Percentiles rank a stretch among this genome's conserved stretches.
Evolutionary conservation across 345 rosid species (phyloP).

Genomic region (Erucastrum elatum): DNA sequence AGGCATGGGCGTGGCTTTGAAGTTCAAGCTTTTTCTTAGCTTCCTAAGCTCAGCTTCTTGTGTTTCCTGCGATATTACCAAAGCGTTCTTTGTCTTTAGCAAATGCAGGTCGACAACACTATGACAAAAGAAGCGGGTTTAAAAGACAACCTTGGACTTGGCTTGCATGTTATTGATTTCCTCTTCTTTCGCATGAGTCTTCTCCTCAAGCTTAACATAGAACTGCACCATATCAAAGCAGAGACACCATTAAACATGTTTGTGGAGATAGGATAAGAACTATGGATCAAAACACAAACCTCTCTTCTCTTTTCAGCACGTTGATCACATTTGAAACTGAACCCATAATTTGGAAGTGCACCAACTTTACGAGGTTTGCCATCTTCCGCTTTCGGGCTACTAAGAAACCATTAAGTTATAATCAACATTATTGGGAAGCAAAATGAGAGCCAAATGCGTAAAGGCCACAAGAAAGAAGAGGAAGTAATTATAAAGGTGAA

Average conservation of each 20-base stretch:
- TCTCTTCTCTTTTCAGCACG: slow-evolving; percentile 98
- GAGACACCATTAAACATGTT: background rate
- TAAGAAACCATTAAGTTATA: slow-evolving; percentile 44
- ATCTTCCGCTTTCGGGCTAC: slow-evolving; percentile 70
- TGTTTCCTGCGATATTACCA: slow-evolving; percentile 60
- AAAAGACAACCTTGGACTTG: slow-evolving; percentile 76
- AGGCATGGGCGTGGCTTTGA: slow-evolving; percentile 99
- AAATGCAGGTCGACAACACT: background rate
- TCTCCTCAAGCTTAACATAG: slow-evolving; percentile 96
- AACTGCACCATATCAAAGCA: slow-evolving; percentile 53
- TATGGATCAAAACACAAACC: slow-evolving; percentile 50
- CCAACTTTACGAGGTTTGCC: slow-evolving; percentile 64
- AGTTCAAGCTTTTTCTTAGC: slow-evolving; percentile 88
- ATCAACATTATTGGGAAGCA: background rate
- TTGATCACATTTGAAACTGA: slow-evolving; percentile 94
- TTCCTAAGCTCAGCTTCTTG: slow-evolving; percentile 94
- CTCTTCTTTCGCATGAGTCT: slow-evolving; percentile 92
- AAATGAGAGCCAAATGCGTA: slow-evolving; percentile 11
- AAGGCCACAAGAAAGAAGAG: slow-evolving; percentile 21
- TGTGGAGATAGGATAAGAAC: background rate
- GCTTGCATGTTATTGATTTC: slow-evolving; percentile 83
- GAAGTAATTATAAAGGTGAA: slow-evolving; percentile 29
- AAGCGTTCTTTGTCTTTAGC: background rate
- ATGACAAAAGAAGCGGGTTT: background rate
- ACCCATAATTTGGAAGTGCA: slow-evolving; percentile 92